Percentiles rank a stretch among this genome's conserved stretches.
Conservation (phyloP, 2,329 filamentous ascomycete genomes). For the Aspergillus sp. region DNA sequence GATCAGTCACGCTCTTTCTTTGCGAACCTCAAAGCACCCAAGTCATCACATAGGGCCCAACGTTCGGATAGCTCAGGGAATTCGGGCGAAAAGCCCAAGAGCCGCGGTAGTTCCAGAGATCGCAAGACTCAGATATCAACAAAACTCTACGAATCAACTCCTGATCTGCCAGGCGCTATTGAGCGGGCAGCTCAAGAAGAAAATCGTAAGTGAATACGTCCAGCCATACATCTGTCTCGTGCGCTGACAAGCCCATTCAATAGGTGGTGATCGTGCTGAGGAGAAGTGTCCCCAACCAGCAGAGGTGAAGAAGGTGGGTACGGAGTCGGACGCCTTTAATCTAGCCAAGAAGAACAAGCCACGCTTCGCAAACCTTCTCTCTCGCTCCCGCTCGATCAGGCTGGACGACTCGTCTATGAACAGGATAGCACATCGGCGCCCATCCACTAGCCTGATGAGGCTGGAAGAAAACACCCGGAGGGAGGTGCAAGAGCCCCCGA, state of each 20-base stretch:
- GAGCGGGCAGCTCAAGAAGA: slow-evolving; percentile 31
- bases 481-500: slow-evolving; percentile 52
- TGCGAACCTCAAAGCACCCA: slow-evolving; percentile 50
- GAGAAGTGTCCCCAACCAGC: slow-evolving; percentile 27
- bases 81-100: slow-evolving; percentile 41
- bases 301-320: slow-evolving; percentile 29
- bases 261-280: slow-evolving; percentile 24
- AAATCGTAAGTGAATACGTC: slow-evolving; percentile 24
- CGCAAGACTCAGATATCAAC: slow-evolving; percentile 39
- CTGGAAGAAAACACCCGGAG: slow-evolving; percentile 37
- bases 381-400: slow-evolving; percentile 48
- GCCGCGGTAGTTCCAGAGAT: slow-evolving; percentile 48
- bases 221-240: neutral
- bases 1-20: slow-evolving; percentile 51
- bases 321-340: slow-evolving; percentile 30
- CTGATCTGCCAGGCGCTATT: slow-evolving; percentile 42
- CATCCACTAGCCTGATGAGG: slow-evolving; percentile 43
- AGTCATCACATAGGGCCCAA: slow-evolving; percentile 46
- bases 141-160: slow-evolving; percentile 45
- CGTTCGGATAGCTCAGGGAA: slow-evolving; percentile 44
- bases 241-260: slow-evolving; percentile 12
- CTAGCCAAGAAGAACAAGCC: slow-evolving; percentile 46
- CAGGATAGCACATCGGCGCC: slow-evolving; percentile 37
- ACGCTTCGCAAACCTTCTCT: slow-evolving; percentile 48
- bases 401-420: slow-evolving; percentile 43